Base-by-base conservation (phyloP, 768 basidiomycete genomes). In the Dioszegia crocea region DNA sequence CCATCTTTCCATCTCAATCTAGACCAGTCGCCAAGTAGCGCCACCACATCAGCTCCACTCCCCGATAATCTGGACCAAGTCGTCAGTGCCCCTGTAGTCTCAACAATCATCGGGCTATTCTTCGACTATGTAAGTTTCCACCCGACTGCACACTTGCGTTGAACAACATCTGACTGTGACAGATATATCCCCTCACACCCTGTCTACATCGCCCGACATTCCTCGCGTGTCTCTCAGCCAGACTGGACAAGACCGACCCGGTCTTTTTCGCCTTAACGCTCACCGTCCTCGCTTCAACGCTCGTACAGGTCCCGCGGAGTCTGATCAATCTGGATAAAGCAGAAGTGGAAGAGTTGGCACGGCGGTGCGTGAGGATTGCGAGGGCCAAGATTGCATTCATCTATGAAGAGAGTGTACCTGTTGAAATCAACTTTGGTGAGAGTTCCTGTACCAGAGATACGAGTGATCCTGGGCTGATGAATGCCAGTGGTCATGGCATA, bases 201-300 rank as follows among this genome's bases (percentile, higher is more conserved):
- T 91, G 89, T 76, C 80, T 96, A 38, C 91, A 96, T 79, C 89
- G 88, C 68, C 89, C 89, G 30, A 90, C 89, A 0, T 93, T 92
- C 74, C 85, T 92, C 84, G 86, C 88, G n/a, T 88, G 91, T 77
- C 81, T 96, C 29, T 84, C 86, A 59, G 80, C 85, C 0, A 83
- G 84, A 44, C 78, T 87, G 57, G 91, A 93, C 78, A 88, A 91
- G 72, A 51, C 59, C 3, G 71, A 73, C 49, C 66, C 71, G 9
- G 39, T 67, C 21, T 73, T 73, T 50, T 73, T 70, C 40, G 64
- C 71, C 11, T 39, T 73, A 21, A 33, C 57, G 2, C 40, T 73
- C 39, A 90, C 88, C 5, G 84, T 92, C 19, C 89, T 92, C 5
- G 71, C 69, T 17, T 88, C 87, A 10, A 93, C 91, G 0, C 81